Conservation (phyloP, 352 stramenopile genomes). For the Pythium vanterpoolii region DNA sequence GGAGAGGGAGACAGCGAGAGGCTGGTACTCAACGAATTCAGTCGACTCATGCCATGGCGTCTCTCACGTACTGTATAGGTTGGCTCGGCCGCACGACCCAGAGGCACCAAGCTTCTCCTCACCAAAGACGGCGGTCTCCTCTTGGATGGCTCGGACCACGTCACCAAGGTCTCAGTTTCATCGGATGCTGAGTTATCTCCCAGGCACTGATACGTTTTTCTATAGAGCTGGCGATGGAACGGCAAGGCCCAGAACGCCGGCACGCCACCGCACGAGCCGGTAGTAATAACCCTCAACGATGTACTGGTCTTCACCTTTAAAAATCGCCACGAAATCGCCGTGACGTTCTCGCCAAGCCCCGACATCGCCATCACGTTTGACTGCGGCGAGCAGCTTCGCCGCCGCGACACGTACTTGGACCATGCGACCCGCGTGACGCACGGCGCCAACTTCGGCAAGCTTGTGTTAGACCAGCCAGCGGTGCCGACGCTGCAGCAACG, state of each 20-base stretch:
- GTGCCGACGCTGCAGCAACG: conserved; percentile 58
- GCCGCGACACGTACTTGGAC: conserved; percentile 70
- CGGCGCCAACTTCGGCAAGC: conserved; percentile 45
- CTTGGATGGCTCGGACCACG: conserved; percentile 41
- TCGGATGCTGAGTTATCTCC: neutral
- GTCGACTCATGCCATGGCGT: no score
- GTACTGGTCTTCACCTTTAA: conserved; percentile 64
- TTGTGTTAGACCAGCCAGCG: conserved; percentile 48
- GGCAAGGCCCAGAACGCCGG: conserved; percentile 62
- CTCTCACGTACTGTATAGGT: conserved; percentile 33
- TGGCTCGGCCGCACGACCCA: conserved; percentile 47
- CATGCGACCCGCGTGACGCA: conserved; percentile 37
- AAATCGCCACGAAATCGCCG: conserved; percentile 53
- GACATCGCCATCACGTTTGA: conserved; percentile 63
- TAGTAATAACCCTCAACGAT: conserved; percentile 76
- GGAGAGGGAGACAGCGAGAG: no score
- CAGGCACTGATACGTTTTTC: neutral
- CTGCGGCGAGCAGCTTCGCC: conserved; percentile 66
- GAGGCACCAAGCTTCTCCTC: conserved; percentile 58
- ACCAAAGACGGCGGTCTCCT: conserved; percentile 64
- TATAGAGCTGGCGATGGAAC: conserved; percentile 54
- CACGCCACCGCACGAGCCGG: conserved; percentile 42
- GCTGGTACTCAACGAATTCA: no score
- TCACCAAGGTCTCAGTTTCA: conserved; percentile 40
- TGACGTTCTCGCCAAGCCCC: conserved; percentile 57